Evolutionary conservation across 176 grass and related monocot species (phyloP), one percentile per base, ranked within the genome.

Genomic region (Carex parvula): DNA sequence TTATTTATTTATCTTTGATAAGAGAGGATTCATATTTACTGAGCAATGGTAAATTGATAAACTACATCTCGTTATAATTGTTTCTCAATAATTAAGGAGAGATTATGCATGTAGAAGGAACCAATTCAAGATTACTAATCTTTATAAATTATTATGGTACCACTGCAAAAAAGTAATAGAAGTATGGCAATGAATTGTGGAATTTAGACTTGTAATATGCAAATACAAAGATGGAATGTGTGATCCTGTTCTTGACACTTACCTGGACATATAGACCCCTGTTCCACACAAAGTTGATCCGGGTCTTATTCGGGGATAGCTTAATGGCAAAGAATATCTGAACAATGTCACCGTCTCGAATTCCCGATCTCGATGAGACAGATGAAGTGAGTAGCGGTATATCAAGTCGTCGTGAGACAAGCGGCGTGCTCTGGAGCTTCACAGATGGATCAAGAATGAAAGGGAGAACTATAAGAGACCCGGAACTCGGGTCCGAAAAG

Each of bases 201-300:
- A 2, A 3, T 37, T 3, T 37, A 37, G 41, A 42, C 41, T 29
- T 30, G 8, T 64, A 64, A 3, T 64, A 30, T 64, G 22, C 4
- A 11, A 29, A 29, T 14, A 5, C 62, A 64, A 29, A 30, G 22
- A 64, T 64, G 22, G 10, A 64, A 13, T 32, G 11, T 66, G 29
- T 30, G 29, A 66, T 59, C 18, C 20, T 0, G 20, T 53, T 50
- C 50, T 30, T 77, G 50, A 77, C 12, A 18, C 22, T 44, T 68
- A 83, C 80, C 62, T 99, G 96, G 54, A 99, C 96, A 84, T 99
- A 99, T 69, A 99, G 88, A 6, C 96, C 96, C 2, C 87, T 86
- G 93, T 99, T 99, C 96, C 96, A 99, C 0, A 99, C 90, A 76
- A 90, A 89, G 85, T 99, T 88, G 1, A 99, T 29, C 81, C 80